phyloP scores from a whole-genome alignment of 1,139 yeast genomes.

The Eremothecium coryli region DNA sequence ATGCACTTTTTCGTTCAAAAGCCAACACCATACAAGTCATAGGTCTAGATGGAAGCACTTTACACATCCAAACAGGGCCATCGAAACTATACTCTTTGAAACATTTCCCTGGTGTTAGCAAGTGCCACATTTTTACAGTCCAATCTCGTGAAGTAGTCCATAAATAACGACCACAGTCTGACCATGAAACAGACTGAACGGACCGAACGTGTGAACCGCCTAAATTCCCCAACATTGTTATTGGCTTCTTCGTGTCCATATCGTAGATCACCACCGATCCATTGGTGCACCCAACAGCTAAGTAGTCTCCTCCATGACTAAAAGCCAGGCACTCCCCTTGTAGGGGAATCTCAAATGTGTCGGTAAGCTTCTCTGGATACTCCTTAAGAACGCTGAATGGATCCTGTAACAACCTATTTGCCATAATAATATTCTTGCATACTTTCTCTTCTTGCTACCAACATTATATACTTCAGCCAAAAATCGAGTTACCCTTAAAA shows the following conservation, averaged over 20 bases:
- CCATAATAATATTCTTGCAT: slow-evolving; percentile 8
- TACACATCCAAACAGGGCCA: slow-evolving; percentile 37
- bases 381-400: slow-evolving; percentile 91
- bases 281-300: slow-evolving; percentile 76
- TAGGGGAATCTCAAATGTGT: slow-evolving; percentile 48
- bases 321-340: slow-evolving; percentile 69
- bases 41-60: slow-evolving; percentile 17
- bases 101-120: slow-evolving; percentile 48
- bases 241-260: slow-evolving; percentile 45
- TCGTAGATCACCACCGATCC: slow-evolving; percentile 78
- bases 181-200: slow-evolving; percentile 73
- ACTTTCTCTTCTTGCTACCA: background rate
- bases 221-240: slow-evolving; percentile 33
- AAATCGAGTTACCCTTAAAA: background rate
- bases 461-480: background rate
- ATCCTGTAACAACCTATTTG: slow-evolving; percentile 79
- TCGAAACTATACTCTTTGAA: slow-evolving; percentile 58
- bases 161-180: slow-evolving; percentile 59
- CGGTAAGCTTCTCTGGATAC: slow-evolving; percentile 74
- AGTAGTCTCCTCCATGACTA: slow-evolving; percentile 72
- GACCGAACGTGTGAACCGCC: slow-evolving; percentile 63
- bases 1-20: slow-evolving; percentile 41
- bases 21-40: slow-evolving; percentile 22
- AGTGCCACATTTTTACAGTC: slow-evolving; percentile 76
- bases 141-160: slow-evolving; percentile 79